Conservation (phyloP, 306 rosid species). For the Cucumis melo region DNA sequence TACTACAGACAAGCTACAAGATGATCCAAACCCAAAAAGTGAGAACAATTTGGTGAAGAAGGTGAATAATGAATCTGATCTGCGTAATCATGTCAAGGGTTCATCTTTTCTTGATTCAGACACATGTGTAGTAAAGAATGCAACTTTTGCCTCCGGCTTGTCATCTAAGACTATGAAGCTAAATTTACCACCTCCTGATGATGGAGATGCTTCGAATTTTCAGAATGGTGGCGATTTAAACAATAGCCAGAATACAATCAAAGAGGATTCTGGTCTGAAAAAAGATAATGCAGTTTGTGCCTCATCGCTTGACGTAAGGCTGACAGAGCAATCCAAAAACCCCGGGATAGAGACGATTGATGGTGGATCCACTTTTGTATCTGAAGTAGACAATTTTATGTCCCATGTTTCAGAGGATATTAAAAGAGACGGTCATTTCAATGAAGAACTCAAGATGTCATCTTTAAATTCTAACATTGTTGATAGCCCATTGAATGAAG, state of each 20-base stretch:
- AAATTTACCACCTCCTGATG: slow-evolving; percentile 9
- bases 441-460: slow-evolving; percentile 25
- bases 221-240: slow-evolving; percentile 3
- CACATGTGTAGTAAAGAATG: neutral
- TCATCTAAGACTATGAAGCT: slow-evolving; percentile 11
- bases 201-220: neutral
- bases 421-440: slow-evolving; percentile 18
- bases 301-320: neutral
- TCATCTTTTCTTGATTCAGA: slow-evolving; percentile 11
- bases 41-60: slow-evolving; percentile 10
- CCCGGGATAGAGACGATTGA: slow-evolving; percentile 7
- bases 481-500: slow-evolving; percentile 8
- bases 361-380: slow-evolving; percentile 6
- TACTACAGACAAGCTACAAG: slow-evolving; percentile 19
- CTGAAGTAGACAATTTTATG: slow-evolving; percentile 6
- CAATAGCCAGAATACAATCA: neutral
- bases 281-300: neutral
- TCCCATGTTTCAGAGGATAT: slow-evolving; percentile 9
- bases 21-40: slow-evolving; percentile 2
- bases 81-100: slow-evolving; percentile 1
- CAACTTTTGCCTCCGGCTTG: slow-evolving; percentile 16
- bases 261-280: slow-evolving; percentile 5
- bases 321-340: neutral
- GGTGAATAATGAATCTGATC: neutral
- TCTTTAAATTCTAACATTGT: slow-evolving; percentile 23